phyloP scores from a whole-genome alignment of 2,329 filamentous ascomycete genomes.

The Botryosphaeria dothidea region DNA sequence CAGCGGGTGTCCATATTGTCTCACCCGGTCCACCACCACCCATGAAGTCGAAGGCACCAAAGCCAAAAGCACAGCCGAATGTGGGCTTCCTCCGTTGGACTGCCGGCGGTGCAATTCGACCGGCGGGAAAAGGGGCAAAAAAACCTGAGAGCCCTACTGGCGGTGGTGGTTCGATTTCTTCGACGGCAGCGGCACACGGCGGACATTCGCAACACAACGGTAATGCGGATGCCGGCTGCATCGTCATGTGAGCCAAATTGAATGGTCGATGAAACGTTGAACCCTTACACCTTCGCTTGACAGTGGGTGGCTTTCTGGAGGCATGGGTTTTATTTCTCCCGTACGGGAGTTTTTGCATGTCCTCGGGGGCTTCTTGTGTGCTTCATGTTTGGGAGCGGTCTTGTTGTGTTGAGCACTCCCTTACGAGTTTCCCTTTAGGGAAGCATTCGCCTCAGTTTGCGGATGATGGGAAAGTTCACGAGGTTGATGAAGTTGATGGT shows the following conservation, averaged over 20 bases:
- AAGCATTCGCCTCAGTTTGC: background rate
- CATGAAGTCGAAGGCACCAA: background rate
- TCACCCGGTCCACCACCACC: background rate
- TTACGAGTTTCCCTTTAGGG: background rate
- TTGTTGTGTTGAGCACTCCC: background rate
- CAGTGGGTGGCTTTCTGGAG: conserved; percentile 19
- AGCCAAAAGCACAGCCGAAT: conserved; percentile 21
- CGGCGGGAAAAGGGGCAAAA: conserved; percentile 30
- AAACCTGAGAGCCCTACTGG: conserved; percentile 26
- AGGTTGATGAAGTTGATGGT: background rate
- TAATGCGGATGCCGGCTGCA: conserved; percentile 15
- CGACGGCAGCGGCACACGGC: conserved; percentile 3
- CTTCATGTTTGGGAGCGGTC: background rate
- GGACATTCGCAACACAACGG: conserved; percentile 15
- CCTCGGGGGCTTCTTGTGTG: conserved; percentile 7
- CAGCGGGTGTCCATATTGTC: background rate
- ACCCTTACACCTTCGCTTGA: conserved; percentile 5
- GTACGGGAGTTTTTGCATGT: conserved; percentile 19
- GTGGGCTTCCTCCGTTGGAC: conserved; percentile 29
- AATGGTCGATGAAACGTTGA: background rate
- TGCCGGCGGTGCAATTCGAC: conserved; percentile 22
- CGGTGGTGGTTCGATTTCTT: conserved; percentile 7
- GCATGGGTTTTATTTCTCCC: conserved; percentile 19
- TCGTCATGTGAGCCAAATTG: conserved; percentile 19
- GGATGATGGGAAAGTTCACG: background rate